phyloP scores from a whole-genome alignment of 169 alveolate species.

The Eimeria brunetti region DNA sequence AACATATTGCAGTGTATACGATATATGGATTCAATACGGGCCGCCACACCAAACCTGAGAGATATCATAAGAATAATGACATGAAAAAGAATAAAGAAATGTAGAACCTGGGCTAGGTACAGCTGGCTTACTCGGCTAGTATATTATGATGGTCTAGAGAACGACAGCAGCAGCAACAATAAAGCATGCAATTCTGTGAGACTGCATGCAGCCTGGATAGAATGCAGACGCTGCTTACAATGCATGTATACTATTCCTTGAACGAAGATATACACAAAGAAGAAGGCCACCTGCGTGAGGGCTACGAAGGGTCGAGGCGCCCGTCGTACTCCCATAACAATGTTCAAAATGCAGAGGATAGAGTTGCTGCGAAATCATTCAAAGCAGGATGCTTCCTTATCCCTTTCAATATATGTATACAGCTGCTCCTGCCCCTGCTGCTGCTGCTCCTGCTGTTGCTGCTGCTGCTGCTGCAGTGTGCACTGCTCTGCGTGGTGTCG shows the following conservation, averaged over 20 bases:
- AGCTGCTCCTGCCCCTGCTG: background rate
- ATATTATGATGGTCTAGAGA: background rate
- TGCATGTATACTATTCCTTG: constrained; percentile 72
- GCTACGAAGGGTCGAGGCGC: constrained; percentile 56
- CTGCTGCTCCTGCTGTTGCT: too few species aligned
- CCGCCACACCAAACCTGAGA: constrained; percentile 66
- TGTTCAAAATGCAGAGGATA: constrained; percentile 40
- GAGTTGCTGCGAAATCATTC: constrained; percentile 18
- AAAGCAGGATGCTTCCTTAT: background rate
- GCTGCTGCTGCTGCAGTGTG: too few species aligned
- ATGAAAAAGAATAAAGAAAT: background rate
- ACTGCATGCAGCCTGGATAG: too few species aligned
- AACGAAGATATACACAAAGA: constrained; percentile 57
- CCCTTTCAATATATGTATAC: too few species aligned
- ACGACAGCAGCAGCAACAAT: background rate
- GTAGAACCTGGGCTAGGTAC: too few species aligned
- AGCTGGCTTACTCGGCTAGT: too few species aligned
- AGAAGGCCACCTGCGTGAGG: constrained; percentile 32
- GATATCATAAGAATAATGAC: background rate
- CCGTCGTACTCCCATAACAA: constrained; percentile 61
- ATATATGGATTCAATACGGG: constrained; percentile 66
- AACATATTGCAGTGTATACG: constrained; percentile 55
- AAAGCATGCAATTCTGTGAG: too few species aligned
- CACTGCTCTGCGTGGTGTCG: background rate
- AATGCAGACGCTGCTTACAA: too few species aligned